Percentiles rank a stretch among this genome's conserved stretches.
Conservation (phyloP, 2,329 filamentous ascomycete species). For the Acephala macrosclerotiorum region DNA sequence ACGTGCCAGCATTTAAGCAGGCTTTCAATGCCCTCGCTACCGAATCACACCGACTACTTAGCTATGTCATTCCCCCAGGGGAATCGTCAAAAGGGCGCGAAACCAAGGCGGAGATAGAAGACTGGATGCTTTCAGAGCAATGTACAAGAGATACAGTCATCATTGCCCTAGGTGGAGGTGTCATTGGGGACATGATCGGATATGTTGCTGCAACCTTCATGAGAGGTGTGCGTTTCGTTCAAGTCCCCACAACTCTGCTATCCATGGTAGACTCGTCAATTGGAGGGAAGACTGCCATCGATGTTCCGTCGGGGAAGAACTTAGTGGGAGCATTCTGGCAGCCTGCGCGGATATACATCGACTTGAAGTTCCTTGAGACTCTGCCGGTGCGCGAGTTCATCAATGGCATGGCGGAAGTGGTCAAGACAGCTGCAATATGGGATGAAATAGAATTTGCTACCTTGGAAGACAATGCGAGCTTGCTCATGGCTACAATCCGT, state of each 20-base stretch:
- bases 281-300: slow-evolving; percentile 97
- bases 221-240: slow-evolving; percentile 94
- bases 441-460: slow-evolving; percentile 85
- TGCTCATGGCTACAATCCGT: slow-evolving; percentile 77
- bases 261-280: slow-evolving; percentile 99
- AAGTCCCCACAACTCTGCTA: slow-evolving; percentile 93
- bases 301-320: slow-evolving; percentile 96
- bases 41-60: slow-evolving; percentile 72
- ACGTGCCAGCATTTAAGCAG: slow-evolving; percentile 78
- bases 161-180: slow-evolving; percentile 92
- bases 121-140: slow-evolving; percentile 93
- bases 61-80: slow-evolving; percentile 86
- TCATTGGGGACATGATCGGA: slow-evolving; percentile 97
- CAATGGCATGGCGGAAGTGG: slow-evolving; percentile 98
- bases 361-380: slow-evolving; percentile 89
- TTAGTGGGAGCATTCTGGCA: slow-evolving; percentile 97
- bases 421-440: slow-evolving; percentile 98
- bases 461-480: slow-evolving; percentile 81
- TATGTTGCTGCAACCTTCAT: slow-evolving; percentile 99
- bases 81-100: slow-evolving; percentile 93
- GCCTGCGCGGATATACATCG: slow-evolving; percentile 91
- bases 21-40: slow-evolving; percentile 61
- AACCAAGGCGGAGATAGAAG: slow-evolving; percentile 94
- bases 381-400: slow-evolving; percentile 92
- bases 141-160: slow-evolving; percentile 96